A percentile compares a stretch with the other conserved stretches of the same genome.
These are phyloP conservation scores for Trypanosoma caninum DNA, from an alignment of 208 protist species.

Conservation along the genomic window DNA sequence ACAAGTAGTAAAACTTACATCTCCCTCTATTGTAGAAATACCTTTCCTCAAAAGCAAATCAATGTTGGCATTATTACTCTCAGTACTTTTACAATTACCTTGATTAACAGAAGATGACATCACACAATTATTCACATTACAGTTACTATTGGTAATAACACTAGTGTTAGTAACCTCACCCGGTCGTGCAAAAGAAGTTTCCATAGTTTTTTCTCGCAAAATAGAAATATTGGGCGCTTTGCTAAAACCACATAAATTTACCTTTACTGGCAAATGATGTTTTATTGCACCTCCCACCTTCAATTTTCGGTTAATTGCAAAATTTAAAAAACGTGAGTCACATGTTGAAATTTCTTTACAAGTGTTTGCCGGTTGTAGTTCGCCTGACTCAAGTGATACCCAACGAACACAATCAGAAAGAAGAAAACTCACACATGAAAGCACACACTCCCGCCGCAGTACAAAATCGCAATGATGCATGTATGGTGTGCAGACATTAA, in stretches of 20 bases:
- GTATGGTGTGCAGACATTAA: conserved; percentile 71
- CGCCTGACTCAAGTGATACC: not conserved
- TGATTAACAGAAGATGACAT: too few species aligned
- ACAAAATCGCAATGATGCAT: conserved; percentile 49
- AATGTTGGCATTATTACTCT: not conserved
- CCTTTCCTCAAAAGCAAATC: not conserved
- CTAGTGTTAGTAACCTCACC: too few species aligned
- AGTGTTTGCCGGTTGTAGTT: not conserved
- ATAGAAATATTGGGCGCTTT: too few species aligned
- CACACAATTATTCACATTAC: too few species aligned
- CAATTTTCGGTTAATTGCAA: not conserved
- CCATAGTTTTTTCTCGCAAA: too few species aligned
- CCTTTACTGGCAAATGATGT: not conserved
- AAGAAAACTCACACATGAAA: conserved; percentile 50
- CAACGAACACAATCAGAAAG: conserved; percentile 25
- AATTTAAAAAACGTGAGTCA: not conserved
- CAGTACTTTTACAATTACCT: not conserved
- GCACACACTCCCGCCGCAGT: conserved; percentile 59
- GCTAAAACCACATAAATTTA: too few species aligned
- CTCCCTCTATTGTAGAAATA: not conserved
- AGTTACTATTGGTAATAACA: too few species aligned
- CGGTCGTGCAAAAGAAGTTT: too few species aligned
- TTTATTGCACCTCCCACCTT: not conserved
- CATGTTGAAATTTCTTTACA: not conserved
- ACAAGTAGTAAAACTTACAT: conserved; percentile 7